Evolutionary conservation across 2,329 filamentous ascomycete species (phyloP).

Genomic region (Beauveria bassiana): DNA sequence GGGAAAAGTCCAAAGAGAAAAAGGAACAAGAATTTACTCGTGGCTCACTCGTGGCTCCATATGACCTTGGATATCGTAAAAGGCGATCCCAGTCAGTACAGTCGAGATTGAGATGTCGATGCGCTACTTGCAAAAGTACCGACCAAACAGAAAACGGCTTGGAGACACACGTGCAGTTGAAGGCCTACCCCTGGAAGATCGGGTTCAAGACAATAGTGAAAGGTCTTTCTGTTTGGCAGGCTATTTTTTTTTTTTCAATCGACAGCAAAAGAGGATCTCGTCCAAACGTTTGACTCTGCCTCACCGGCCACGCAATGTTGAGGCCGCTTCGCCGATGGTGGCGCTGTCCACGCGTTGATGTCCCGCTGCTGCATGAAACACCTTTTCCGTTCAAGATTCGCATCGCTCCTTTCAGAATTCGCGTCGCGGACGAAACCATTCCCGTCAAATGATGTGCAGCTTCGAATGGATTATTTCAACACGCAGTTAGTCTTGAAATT

Average conservation of each 20-base stretch:
- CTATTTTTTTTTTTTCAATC: no score
- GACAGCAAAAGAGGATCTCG: no score
- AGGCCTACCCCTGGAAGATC: neutral
- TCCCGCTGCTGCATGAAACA: neutral
- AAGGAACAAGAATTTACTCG: neutral
- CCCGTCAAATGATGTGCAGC: neutral
- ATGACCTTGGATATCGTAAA: neutral
- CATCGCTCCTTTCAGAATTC: neutral
- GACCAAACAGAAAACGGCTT: neutral
- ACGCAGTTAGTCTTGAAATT: neutral
- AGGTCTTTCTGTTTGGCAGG: no score
- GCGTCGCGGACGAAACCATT: neutral
- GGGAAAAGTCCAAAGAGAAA: neutral
- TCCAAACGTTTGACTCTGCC: no score
- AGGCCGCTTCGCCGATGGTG: neutral
- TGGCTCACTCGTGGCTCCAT: neutral
- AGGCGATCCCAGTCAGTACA: neutral
- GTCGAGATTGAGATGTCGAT: neutral
- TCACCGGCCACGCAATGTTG: neutral
- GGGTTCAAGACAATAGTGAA: neutral
- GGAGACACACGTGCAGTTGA: neutral
- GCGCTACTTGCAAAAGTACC: neutral
- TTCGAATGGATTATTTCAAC: neutral
- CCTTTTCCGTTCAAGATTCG: neutral
- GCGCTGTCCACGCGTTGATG: neutral